Evolutionary conservation across 371 early-diverging fungal species (phyloP).

Genomic region (Mortierella sp.): DNA sequence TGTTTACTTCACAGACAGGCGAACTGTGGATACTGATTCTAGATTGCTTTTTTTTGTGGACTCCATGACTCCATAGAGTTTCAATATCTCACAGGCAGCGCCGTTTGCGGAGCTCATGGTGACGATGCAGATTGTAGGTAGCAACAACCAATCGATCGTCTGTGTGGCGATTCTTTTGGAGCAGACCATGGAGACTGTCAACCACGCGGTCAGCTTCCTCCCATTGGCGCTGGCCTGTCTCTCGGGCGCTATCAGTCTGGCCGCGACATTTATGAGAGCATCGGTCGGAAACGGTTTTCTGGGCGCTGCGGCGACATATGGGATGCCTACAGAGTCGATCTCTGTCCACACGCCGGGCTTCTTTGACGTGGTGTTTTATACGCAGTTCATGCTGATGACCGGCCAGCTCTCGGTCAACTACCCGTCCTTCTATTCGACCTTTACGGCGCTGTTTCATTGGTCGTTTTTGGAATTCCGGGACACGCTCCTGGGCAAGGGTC

Average conservation of each 20-base stretch:
- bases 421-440: slow-evolving; percentile 65
- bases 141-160: slow-evolving; percentile 55
- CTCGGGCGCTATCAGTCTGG: slow-evolving; percentile 58
- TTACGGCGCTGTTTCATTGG: slow-evolving; percentile 70
- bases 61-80: slow-evolving; percentile 19
- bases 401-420: slow-evolving; percentile 65
- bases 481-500: slow-evolving; percentile 35
- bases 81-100: slow-evolving; percentile 45
- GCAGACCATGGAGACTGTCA: slow-evolving; percentile 39
- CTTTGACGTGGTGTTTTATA: slow-evolving; percentile 66
- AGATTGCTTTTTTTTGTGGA: not conserved
- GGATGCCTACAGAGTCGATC: slow-evolving; percentile 62
- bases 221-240: slow-evolving; percentile 61
- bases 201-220: slow-evolving; percentile 63
- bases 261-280: slow-evolving; percentile 61
- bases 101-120: slow-evolving; percentile 53
- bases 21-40: not conserved
- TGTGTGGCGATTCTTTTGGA: slow-evolving; percentile 60
- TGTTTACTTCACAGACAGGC: not conserved
- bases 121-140: slow-evolving; percentile 40
- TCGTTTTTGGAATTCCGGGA: slow-evolving; percentile 58
- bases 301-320: slow-evolving; percentile 67
- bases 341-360: slow-evolving; percentile 68
- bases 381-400: slow-evolving; percentile 65
- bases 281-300: slow-evolving; percentile 63